phyloP scores from a whole-genome alignment of 73 alveolate genomes.

The Paramecium octaurelia region DNA sequence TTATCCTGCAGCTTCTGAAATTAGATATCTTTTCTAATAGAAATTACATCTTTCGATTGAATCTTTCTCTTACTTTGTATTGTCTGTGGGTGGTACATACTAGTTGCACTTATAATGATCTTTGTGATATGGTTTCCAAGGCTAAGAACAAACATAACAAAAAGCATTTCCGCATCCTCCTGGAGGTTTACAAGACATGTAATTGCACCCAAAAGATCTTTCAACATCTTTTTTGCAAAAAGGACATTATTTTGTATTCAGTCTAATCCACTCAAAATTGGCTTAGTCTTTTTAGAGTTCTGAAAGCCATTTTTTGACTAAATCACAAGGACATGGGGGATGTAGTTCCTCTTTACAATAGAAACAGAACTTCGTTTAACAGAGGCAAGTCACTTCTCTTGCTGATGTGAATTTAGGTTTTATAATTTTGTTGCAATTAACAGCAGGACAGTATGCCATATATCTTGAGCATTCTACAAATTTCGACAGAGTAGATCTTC shows the following conservation, averaged over 20 bases:
- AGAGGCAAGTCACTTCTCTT: slow-evolving; percentile 59
- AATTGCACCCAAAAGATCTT: slow-evolving; percentile 73
- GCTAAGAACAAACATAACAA: slow-evolving; percentile 76
- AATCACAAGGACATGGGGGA: slow-evolving; percentile 72
- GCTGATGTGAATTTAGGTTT: not conserved
- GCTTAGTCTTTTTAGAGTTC: slow-evolving; percentile 65
- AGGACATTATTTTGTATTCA: slow-evolving; percentile 74
- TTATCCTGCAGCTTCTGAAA: slow-evolving; percentile 47
- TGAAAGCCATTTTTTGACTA: slow-evolving; percentile 48
- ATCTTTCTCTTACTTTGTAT: slow-evolving; percentile 33
- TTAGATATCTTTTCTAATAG: slow-evolving; percentile 66
- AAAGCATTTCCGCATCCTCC: slow-evolving; percentile 79
- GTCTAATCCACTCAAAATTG: slow-evolving; percentile 61
- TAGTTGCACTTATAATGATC: slow-evolving; percentile 73
- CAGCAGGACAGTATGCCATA: not conserved
- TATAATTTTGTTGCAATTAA: not conserved
- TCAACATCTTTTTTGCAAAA: slow-evolving; percentile 72
- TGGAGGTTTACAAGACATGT: slow-evolving; percentile 69
- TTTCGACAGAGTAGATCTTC: not conserved
- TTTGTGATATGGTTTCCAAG: slow-evolving; percentile 70
- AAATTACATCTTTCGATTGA: slow-evolving; percentile 49
- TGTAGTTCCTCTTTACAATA: slow-evolving; percentile 67
- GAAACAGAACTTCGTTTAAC: slow-evolving; percentile 68
- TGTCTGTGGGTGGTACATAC: slow-evolving; percentile 40
- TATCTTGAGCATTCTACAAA: not conserved